A percentile compares a stretch with the other conserved stretches of the same genome.
These are phyloP conservation scores for Globisporangium lucens DNA, from an alignment of 352 stramenopile genomes.

Conservation along the genomic window DNA sequence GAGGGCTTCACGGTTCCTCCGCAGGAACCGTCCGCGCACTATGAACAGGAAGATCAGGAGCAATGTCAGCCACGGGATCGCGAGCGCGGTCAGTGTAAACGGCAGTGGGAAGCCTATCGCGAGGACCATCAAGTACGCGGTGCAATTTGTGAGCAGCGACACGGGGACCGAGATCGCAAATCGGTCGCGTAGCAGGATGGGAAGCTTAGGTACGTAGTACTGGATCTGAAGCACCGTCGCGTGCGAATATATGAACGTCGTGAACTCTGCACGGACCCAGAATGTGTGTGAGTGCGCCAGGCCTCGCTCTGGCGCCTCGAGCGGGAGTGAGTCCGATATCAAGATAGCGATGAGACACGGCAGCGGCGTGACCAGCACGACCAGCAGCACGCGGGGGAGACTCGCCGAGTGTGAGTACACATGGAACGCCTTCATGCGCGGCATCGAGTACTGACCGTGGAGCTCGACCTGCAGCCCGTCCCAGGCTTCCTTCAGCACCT, in stretches of 20 bases:
- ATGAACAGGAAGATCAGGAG: neutral
- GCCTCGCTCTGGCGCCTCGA: neutral
- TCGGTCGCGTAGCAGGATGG: conserved; percentile 10
- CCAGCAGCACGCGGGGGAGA: no score
- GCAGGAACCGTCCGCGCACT: neutral
- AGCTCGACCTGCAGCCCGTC: no score
- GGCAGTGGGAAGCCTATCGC: conserved; percentile 37
- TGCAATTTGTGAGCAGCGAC: neutral
- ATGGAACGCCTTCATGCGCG: no score
- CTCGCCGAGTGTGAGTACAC: no score
- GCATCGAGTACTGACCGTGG: no score
- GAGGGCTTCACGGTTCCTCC: neutral
- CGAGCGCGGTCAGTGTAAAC: conserved; percentile 33
- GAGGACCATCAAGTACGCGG: conserved; percentile 5
- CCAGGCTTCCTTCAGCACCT: no score
- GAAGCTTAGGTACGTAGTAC: conserved; percentile 18
- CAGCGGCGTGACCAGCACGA: conserved; percentile 1
- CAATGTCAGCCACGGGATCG: neutral
- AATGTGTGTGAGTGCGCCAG: neutral
- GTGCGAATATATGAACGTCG: conserved; percentile 3
- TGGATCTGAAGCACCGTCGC: conserved; percentile 1
- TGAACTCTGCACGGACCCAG: conserved; percentile 6
- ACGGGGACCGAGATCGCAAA: neutral
- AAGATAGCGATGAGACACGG: conserved; percentile 2
- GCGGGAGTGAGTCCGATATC: conserved; percentile 9